A percentile compares a stretch with the other conserved stretches of the same genome.
phyloP scores from a whole-genome alignment of 176 grass and related monocot species.

The Avena sativa region DNA sequence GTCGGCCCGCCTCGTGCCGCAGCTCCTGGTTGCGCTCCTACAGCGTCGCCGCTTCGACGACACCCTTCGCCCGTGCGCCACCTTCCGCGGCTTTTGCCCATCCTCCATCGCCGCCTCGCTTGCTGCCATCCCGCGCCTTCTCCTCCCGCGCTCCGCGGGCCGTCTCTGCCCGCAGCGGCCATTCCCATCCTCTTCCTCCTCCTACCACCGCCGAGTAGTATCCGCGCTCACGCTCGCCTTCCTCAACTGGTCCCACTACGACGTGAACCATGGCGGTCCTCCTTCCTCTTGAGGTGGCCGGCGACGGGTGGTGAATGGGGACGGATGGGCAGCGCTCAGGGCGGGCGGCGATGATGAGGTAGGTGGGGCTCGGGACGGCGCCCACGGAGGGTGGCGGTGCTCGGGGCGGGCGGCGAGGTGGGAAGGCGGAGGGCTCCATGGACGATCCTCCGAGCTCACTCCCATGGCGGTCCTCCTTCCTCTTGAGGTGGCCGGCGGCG shows the following conservation, averaged over 20 bases:
- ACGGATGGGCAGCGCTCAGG: too few species aligned
- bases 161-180: conserved; percentile 52
- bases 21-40: conserved; percentile 63
- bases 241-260: conserved; percentile 77
- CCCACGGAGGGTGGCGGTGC: too few species aligned
- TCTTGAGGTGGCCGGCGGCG: too few species aligned
- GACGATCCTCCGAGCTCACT: too few species aligned
- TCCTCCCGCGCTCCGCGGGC: conserved; percentile 53
- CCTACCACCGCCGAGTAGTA: conserved; percentile 40
- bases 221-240: conserved; percentile 62
- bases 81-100: conserved; percentile 56
- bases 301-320: too few species aligned
- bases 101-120: conserved; percentile 52
- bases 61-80: conserved; percentile 47
- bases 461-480: too few species aligned
- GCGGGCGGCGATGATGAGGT: too few species aligned
- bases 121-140: conserved; percentile 62
- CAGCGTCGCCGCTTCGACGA: conserved; percentile 67
- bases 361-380: too few species aligned
- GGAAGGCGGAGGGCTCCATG: too few species aligned
- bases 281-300: too few species aligned
- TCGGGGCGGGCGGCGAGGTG: too few species aligned
- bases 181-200: conserved; percentile 45
- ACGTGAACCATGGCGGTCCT: conserved; percentile 19
- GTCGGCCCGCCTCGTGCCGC: conserved; percentile 52